Evolutionary conservation across 139 green algal species (phyloP).

Genomic region (Chlamydomonas applanata): DNA sequence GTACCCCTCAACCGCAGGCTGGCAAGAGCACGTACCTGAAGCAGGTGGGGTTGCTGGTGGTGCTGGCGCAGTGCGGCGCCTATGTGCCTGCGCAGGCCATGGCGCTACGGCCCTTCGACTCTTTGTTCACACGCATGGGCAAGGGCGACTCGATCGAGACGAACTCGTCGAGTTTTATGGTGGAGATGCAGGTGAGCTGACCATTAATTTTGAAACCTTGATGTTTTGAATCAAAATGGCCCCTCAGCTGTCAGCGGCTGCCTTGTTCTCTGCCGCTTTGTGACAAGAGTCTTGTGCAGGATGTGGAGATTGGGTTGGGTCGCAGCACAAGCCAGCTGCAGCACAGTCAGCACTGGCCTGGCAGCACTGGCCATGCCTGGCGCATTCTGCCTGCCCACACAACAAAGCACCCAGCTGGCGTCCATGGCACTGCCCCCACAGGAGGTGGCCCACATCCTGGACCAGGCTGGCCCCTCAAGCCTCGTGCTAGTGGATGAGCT

Average conservation of each 20-base stretch:
- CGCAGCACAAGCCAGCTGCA: too few species aligned
- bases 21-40: constrained; percentile 84
- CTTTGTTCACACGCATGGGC: constrained; percentile 71
- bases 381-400: too few species aligned
- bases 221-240: too few species aligned
- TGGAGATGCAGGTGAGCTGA: constrained; percentile 69
- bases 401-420: too few species aligned
- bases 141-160: constrained; percentile 74
- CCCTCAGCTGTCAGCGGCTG: too few species aligned
- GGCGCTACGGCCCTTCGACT: constrained; percentile 42
- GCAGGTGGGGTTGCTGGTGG: constrained; percentile 67
- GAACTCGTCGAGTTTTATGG: constrained; percentile 76
- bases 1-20: constrained; percentile 8
- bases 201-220: too few species aligned
- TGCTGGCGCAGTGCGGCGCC: constrained; percentile 78
- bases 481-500: constrained; percentile 89
- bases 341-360: too few species aligned
- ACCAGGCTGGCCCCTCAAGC: constrained; percentile 23
- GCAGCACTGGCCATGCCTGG: background rate
- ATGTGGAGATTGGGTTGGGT: too few species aligned
- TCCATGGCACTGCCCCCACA: too few species aligned
- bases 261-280: too few species aligned
- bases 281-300: too few species aligned
- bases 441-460: constrained; percentile 63
- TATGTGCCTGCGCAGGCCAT: constrained; percentile 70